Conservation (phyloP, 345 rosid genomes). For the Toxicodendron radicans region DNA sequence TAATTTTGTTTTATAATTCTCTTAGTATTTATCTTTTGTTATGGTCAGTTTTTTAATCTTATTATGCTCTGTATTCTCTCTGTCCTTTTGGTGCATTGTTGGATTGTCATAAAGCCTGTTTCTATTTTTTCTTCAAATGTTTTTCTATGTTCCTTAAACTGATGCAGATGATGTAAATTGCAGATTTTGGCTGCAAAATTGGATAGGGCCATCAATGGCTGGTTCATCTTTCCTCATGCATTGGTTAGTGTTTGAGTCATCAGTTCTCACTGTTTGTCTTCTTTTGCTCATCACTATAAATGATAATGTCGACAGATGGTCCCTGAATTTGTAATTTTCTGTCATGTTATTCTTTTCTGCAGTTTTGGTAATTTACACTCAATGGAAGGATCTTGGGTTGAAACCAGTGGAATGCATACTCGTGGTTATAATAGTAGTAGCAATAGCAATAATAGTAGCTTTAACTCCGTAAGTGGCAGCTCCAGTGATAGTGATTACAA, state of each 20-base stretch:
- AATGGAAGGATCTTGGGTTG: slow-evolving; percentile 62
- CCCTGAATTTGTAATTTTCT: slow-evolving; percentile 18
- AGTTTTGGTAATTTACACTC: slow-evolving; percentile 73
- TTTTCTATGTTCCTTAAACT: slow-evolving; percentile 14
- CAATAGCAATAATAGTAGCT: slow-evolving; percentile 91
- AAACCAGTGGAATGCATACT: slow-evolving; percentile 53
- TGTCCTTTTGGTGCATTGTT: not conserved
- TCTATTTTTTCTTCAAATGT: not conserved
- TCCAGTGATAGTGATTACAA: slow-evolving; percentile 85
- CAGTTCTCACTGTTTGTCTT: not conserved
- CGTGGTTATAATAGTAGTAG: slow-evolving; percentile 85
- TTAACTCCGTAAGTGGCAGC: slow-evolving; percentile 84
- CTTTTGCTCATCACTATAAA: not conserved
- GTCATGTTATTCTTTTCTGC: slow-evolving; percentile 30
- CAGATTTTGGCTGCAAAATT: slow-evolving; percentile 99
- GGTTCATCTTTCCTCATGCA: slow-evolving; percentile 89
- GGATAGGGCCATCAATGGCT: slow-evolving; percentile 93
- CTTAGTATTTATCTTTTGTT: no score
- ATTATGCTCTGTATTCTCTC: not conserved
- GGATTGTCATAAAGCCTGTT: not conserved
- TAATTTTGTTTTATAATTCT: no score
- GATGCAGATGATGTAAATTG: slow-evolving; percentile 24
- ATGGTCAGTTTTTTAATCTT: not conserved
- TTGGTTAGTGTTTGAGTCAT: slow-evolving; percentile 54
- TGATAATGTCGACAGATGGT: slow-evolving; percentile 3